A percentile compares a stretch with the other conserved stretches of the same genome.
Conservation (phyloP, 208 protist species). For the Acanthamoeba healyi region DNA sequence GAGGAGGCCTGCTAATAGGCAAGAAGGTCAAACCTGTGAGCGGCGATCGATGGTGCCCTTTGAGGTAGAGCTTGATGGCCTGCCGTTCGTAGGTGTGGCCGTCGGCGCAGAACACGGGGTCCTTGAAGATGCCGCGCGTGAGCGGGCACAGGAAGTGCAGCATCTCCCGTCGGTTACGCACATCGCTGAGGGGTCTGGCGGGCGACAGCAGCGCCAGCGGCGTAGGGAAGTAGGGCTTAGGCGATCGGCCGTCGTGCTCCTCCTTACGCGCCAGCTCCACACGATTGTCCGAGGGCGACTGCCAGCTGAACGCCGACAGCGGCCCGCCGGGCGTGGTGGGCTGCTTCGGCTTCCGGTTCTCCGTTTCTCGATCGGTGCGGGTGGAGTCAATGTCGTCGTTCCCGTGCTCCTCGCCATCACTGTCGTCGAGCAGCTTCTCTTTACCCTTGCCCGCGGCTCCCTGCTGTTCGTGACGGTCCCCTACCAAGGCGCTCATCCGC, state of each 20-base stretch:
- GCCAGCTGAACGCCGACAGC: background rate
- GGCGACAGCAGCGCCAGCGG: too few species aligned
- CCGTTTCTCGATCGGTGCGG: background rate
- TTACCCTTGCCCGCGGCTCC: too few species aligned
- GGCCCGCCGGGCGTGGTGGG: too few species aligned
- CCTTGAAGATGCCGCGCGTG: background rate
- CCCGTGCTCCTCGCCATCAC: too few species aligned
- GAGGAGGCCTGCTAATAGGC: too few species aligned
- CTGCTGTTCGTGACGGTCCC: background rate
- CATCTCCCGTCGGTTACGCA: background rate
- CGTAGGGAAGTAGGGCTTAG: too few species aligned
- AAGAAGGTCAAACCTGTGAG: background rate
- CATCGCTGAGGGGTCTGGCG: background rate
- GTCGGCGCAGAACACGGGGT: background rate
- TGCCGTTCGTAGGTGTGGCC: constrained; percentile 30
- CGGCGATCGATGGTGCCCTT: background rate
- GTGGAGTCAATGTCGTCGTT: background rate
- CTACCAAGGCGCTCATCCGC: background rate
- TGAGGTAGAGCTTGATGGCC: background rate
- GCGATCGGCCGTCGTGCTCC: too few species aligned
- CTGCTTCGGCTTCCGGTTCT: background rate
- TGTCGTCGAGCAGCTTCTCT: background rate
- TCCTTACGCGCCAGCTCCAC: too few species aligned
- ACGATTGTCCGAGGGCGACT: too few species aligned
- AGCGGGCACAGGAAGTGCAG: constrained; percentile 34